Evolutionary conservation across 1,284 basidiomycete species (phyloP), one percentile per base, ranked within the genome.

Genomic region (Caloboletus inedulis): DNA sequence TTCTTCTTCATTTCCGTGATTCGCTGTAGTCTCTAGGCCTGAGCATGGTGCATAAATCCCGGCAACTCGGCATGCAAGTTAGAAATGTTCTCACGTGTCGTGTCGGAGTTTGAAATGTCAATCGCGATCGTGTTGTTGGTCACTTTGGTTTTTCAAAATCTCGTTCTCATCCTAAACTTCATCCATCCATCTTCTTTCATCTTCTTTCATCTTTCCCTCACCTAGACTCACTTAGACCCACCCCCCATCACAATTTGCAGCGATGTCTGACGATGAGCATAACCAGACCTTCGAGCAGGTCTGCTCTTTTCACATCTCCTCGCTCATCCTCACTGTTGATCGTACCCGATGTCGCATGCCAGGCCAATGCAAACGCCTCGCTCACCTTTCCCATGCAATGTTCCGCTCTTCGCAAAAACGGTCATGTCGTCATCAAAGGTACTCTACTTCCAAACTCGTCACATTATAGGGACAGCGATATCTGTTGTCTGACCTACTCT

Each of bases 341-440:
- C 62, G 18, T 36, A 44, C 37, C 36, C 52, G 55, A 65, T 61
- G 31, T 18, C 54, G 40, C 48, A 59, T 41, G 58, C 30, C 56
- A 88, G 84, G 82, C 81, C 66, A 78, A 70, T 69, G 85, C 93
- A 66, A 91, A 90, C 64, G 93, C 93, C 70, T 94, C 94, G 64
- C 68, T 77, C 72, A 96, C 94, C 73, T 95, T 74, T 82, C 91
- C 92, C 67, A 93, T 89, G 89, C 94, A 98, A 82, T 98, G 97
- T 80, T 99, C 96, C 73, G 94, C 94, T 67, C 90, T 99, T 64
- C 90, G 87, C 70, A 89, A 89, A 79, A 86, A 85, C 79, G 95
- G 96, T 49, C 93, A 96, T 80, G 96, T 99, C 72, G 90, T 96
- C 72, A 98, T 99, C 79, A 98, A 98, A 83, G 81, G 87, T 82